These are phyloP conservation scores for Ceratobasidium sp. DNA, from an alignment of 1,284 basidiomycete species.

Conservation along the genomic window DNA sequence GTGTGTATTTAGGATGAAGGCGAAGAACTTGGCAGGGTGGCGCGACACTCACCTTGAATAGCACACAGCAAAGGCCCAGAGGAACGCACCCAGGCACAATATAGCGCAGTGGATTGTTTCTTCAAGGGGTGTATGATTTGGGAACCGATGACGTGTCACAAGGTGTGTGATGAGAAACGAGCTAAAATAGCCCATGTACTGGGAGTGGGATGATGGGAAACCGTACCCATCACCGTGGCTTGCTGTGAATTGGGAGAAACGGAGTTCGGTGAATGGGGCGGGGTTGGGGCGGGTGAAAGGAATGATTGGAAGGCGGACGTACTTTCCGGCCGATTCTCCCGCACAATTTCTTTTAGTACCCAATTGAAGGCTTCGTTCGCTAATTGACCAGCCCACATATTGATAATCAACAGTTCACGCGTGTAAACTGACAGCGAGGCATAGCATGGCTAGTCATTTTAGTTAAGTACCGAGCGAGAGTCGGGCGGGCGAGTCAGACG, in stretches of 20 bases:
- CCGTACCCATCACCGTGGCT: slow-evolving; percentile 82
- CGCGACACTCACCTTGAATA: slow-evolving; percentile 76
- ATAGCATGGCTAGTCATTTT: slow-evolving; percentile 74
- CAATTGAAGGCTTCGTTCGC: slow-evolving; percentile 80
- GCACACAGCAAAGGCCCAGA: slow-evolving; percentile 75
- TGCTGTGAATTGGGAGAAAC: slow-evolving; percentile 57
- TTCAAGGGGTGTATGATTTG: slow-evolving; percentile 60
- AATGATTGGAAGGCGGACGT: slow-evolving; percentile 52
- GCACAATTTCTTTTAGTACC: slow-evolving; percentile 75
- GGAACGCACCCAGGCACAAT: slow-evolving; percentile 67
- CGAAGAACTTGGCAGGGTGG: neutral
- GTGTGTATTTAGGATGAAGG: neutral
- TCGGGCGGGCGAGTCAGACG: neutral
- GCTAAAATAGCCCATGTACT: slow-evolving; percentile 90
- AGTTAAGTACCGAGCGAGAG: neutral
- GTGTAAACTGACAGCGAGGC: slow-evolving; percentile 80
- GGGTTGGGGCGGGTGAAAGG: slow-evolving; percentile 13
- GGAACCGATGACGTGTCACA: slow-evolving; percentile 76
- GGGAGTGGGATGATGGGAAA: slow-evolving; percentile 89
- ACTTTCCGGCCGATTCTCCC: slow-evolving; percentile 78
- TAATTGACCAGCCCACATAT: slow-evolving; percentile 87
- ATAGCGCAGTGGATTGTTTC: slow-evolving; percentile 63
- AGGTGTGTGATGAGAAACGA: slow-evolving; percentile 82
- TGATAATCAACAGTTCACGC: slow-evolving; percentile 80
- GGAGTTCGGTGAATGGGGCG: slow-evolving; percentile 33